These are phyloP conservation scores for Fusarium sp. DNA, from an alignment of 2,329 filamentous ascomycete genomes.

Conservation along the genomic window DNA sequence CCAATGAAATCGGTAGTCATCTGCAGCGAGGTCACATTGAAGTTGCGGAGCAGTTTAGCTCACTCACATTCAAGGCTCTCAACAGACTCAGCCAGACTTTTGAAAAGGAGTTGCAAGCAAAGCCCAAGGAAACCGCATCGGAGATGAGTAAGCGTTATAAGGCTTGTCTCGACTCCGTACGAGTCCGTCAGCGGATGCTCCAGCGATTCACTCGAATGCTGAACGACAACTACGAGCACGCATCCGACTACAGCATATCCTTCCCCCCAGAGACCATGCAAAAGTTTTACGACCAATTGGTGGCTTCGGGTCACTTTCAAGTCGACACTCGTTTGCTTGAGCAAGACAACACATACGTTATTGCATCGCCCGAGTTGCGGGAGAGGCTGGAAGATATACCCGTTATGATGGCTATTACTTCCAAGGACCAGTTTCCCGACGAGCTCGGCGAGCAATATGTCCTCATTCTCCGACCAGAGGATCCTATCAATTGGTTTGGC, in stretches of 20 bases:
- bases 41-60: constrained; percentile 96
- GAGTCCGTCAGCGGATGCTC: constrained; percentile 93
- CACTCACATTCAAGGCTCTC: constrained; percentile 91
- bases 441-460: constrained; percentile 81
- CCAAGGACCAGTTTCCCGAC: constrained; percentile 67
- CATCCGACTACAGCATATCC: constrained; percentile 91
- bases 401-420: constrained; percentile 78
- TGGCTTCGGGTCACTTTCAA: constrained; percentile 86
- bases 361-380: constrained; percentile 83
- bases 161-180: constrained; percentile 91
- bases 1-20: constrained; percentile 89
- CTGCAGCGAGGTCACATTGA: constrained; percentile 95
- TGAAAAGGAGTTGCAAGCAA: constrained; percentile 86
- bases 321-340: constrained; percentile 77
- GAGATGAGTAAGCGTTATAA: constrained; percentile 99
- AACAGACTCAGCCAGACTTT: constrained; percentile 90
- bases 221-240: constrained; percentile 94
- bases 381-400: constrained; percentile 83
- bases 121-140: constrained; percentile 80
- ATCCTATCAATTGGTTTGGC: constrained; percentile 82
- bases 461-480: constrained; percentile 84
- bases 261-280: constrained; percentile 73
- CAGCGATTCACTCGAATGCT: constrained; percentile 94
- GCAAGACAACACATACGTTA: constrained; percentile 79
- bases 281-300: constrained; percentile 81